phyloP scores from a whole-genome alignment of 2,329 filamentous ascomycete species.

The Trichophyton verrucosum region DNA sequence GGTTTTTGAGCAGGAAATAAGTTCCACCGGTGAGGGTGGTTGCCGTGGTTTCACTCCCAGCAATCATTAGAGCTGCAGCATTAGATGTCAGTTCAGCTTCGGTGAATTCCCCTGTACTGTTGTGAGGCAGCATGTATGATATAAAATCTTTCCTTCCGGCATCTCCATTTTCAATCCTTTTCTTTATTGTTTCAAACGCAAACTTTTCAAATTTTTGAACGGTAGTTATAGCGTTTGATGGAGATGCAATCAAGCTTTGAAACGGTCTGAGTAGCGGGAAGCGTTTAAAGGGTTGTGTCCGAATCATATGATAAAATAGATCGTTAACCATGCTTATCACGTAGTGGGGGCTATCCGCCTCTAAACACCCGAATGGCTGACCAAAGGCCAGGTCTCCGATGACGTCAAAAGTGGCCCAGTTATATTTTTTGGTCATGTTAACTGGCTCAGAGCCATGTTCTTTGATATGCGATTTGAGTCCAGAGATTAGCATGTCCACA shows the following conservation, averaged over 20 bases:
- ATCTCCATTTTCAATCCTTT: constrained; percentile 16
- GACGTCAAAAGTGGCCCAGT: constrained; percentile 28
- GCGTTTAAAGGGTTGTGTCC: neutral
- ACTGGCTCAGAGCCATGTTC: constrained; percentile 9
- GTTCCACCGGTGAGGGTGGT: constrained; percentile 29
- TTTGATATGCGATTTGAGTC: neutral
- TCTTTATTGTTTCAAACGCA: constrained; percentile 17
- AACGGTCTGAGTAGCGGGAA: constrained; percentile 7
- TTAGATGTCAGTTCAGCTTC: constrained; percentile 30
- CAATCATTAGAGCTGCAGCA: constrained; percentile 28
- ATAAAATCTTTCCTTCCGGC: constrained; percentile 29
- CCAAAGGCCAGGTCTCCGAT: constrained; percentile 33
- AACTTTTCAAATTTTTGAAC: constrained; percentile 6
- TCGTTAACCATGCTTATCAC: neutral
- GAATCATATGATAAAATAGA: constrained; percentile 9
- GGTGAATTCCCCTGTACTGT: constrained; percentile 19
- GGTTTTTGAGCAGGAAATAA: constrained; percentile 24
- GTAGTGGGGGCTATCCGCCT: constrained; percentile 16
- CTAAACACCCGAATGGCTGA: constrained; percentile 29
- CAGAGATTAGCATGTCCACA: constrained; percentile 18
- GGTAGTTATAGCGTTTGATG: neutral
- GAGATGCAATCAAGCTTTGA: neutral
- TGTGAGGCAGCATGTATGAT: constrained; percentile 26
- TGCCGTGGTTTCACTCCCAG: constrained; percentile 36
- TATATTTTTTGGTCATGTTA: constrained; percentile 25